Evolutionary conservation across 306 rosid species (phyloP).

Genomic region (Trifolium pratense): DNA sequence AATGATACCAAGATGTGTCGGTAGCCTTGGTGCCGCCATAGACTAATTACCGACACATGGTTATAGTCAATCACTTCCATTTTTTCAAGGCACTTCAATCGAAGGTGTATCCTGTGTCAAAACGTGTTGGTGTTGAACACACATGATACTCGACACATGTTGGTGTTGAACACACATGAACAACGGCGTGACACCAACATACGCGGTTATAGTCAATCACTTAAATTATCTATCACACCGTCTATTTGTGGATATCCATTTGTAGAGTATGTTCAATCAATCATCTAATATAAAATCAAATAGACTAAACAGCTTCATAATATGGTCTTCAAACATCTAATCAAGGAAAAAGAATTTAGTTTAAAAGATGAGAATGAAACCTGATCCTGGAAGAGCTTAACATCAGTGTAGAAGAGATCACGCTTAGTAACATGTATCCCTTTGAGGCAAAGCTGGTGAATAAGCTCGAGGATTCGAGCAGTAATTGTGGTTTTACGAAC

Average conservation of each 20-base stretch:
- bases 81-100: too few species aligned
- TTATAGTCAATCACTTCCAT: not conserved
- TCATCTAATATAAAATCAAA: not conserved
- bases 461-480: conserved; percentile 75
- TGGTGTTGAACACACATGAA: too few species aligned
- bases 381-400: conserved; percentile 92
- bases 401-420: conserved; percentile 91
- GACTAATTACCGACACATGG: not conserved
- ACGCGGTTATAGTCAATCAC: too few species aligned
- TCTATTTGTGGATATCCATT: not conserved
- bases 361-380: not conserved
- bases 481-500: conserved; percentile 79
- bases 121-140: too few species aligned
- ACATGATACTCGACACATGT: too few species aligned
- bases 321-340: not conserved
- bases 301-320: not conserved
- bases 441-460: conserved; percentile 80
- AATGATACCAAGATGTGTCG: not conserved
- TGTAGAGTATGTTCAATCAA: not conserved
- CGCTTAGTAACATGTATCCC: conserved; percentile 93
- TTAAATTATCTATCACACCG: not conserved
- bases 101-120: too few species aligned
- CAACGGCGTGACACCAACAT: too few species aligned
- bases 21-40: too few species aligned
- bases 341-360: not conserved